Evolutionary conservation across 495 filamentous ascomycete genomes (phyloP).

Genomic region (Hypoxylon intermedium): DNA sequence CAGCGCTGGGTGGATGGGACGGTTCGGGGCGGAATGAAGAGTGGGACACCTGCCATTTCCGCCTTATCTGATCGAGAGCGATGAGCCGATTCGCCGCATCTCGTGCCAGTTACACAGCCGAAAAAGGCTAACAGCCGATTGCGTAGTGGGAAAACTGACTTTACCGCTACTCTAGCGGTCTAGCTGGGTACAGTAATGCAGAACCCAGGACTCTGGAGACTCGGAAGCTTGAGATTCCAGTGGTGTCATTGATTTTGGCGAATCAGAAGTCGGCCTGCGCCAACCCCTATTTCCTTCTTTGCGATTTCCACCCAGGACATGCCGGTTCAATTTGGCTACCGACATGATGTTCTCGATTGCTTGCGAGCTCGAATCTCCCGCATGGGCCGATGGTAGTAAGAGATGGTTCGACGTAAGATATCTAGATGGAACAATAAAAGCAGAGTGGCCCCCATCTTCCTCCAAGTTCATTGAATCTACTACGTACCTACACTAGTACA

Average conservation of each 20-base stretch:
- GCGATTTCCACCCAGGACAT: background rate
- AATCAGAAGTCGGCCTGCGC: constrained; percentile 23
- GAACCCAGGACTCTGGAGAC: constrained; percentile 30
- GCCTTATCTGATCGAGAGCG: constrained; percentile 36
- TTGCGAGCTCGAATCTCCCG: constrained; percentile 1
- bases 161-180: constrained; percentile 27
- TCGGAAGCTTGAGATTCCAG: constrained; percentile 32
- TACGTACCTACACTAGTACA: background rate
- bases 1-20: background rate
- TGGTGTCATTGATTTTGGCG: constrained; percentile 30
- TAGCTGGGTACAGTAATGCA: background rate
- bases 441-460: constrained; percentile 8
- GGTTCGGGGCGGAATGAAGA: constrained; percentile 30
- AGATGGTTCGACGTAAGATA: constrained; percentile 27
- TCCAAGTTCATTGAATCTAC: background rate
- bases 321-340: constrained; percentile 9
- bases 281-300: constrained; percentile 18
- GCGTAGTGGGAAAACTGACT: constrained; percentile 10
- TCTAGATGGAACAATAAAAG: constrained; percentile 23
- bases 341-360: constrained; percentile 18
- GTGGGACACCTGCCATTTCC: constrained; percentile 14
- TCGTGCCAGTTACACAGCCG: constrained; percentile 11
- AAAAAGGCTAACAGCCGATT: constrained; percentile 24
- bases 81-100: constrained; percentile 31
- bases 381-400: constrained; percentile 28